Evolutionary conservation across 2,329 filamentous ascomycete species (phyloP), one percentile per base, ranked within the genome.

Genomic region (Colletotrichum melonis): DNA sequence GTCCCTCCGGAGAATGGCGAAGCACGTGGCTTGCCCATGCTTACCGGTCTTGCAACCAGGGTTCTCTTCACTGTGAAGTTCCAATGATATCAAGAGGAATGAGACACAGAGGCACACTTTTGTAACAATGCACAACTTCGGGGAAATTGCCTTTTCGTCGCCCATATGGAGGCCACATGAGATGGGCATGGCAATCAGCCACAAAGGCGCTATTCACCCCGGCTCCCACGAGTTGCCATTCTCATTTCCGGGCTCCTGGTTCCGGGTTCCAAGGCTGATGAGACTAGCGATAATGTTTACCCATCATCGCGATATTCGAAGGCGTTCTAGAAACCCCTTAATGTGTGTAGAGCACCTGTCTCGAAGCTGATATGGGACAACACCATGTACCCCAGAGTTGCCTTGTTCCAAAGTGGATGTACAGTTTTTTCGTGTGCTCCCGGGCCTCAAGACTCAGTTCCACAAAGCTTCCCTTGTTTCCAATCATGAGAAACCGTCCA

Each of bases 11-110:
- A 62, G 49, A 55, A 58, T 69, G 70, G 64, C 8, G 56, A 26
- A 56, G 63, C 75, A 72, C 67, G 70, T 75, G 67, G 73, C 64
- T 65, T 62, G 19, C 71, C 60, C 75, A 67, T 75, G 69, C 28
- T 49, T 62, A 69, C 67, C 59, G 32, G 52, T 42, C 42, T 56
- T 58, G 35, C 46, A 66, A 22, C 19, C n/a, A 46, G 42, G 52
- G 12, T 11, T 19, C 19, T 12, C 32, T 62, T 66, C 19, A 38
- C 16, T 4, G 9, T 9, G 49, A 16, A 38, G 9, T 8, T 12
- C 70, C 60, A 73, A 35, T 73, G 8, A 62, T 28, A 56, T 14
- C 4, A 46, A 11, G 26, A 5, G 22, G 12, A n/a, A 14, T 38
- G 24, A 73, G 67, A 73, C 71, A 73, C 16, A 22, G 35, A 54